phyloP scores from a whole-genome alignment of 805 yeast species.

The Yamadazyma takamatsuzukensis region DNA sequence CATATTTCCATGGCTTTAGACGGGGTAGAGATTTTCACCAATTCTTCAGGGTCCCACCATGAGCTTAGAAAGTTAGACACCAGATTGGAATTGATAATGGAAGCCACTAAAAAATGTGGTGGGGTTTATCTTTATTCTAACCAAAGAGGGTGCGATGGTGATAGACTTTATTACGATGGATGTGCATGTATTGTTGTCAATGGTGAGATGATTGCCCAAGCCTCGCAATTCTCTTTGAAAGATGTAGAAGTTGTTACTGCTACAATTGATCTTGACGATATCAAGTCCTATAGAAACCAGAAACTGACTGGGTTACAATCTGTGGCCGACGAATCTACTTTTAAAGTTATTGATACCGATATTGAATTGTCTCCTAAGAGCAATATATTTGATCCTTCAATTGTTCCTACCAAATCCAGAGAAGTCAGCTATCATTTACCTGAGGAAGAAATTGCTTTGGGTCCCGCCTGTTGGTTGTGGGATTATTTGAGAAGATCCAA shows the following conservation, averaged over 20 bases:
- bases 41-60: conserved; percentile 97
- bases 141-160: conserved; percentile 98
- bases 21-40: conserved; percentile 96
- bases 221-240: conserved; percentile 78
- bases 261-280: conserved; percentile 89
- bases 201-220: conserved; percentile 91
- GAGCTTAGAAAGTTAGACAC: conserved; percentile 87
- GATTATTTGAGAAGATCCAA: conserved; percentile 90
- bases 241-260: conserved; percentile 97
- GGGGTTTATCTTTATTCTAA: conserved; percentile 92
- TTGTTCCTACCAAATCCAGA: conserved; percentile 53
- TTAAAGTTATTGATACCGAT: conserved; percentile 57
- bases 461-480: conserved; percentile 99
- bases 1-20: conserved; percentile 88
- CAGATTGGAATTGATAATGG: conserved; percentile 78
- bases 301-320: conserved; percentile 78
- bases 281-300: conserved; percentile 72
- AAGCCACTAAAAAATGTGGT: conserved; percentile 94
- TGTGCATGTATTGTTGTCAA: conserved; percentile 92
- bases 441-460: conserved; percentile 94
- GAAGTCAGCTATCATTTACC: conserved; percentile 69
- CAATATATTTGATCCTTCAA: conserved; percentile 55
- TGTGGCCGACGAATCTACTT: conserved; percentile 39
- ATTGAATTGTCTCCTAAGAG: conserved; percentile 63
- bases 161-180: conserved; percentile 93